phyloP scores from a whole-genome alignment of 108 stramenopile species.

The Cyclostephanos invisitatus region DNA sequence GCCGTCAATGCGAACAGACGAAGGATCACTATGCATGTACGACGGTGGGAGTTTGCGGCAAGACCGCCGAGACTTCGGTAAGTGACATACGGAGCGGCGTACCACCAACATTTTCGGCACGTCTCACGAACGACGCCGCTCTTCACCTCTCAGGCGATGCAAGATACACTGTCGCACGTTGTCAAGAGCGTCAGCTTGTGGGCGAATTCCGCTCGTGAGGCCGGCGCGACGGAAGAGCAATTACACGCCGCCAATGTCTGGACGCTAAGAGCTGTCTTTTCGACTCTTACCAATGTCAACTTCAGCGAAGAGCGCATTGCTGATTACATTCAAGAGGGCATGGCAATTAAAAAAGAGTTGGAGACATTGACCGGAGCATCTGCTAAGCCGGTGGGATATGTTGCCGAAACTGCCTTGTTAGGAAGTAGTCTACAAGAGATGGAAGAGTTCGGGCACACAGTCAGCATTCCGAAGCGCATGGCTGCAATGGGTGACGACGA shows the following conservation, averaged over 20 bases:
- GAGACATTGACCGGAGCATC: constrained; percentile 29
- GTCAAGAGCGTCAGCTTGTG: constrained; percentile 58
- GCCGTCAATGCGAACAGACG: constrained; percentile 86
- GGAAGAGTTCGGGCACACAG: constrained; percentile 61
- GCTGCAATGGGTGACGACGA: constrained; percentile 64
- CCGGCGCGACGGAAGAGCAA: constrained; percentile 50
- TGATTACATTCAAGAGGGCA: constrained; percentile 65
- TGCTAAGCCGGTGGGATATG: constrained; percentile 32
- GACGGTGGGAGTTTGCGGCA: constrained; percentile 74
- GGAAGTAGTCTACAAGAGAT: constrained; percentile 39
- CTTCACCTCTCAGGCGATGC: constrained; percentile 35
- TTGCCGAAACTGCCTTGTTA: constrained; percentile 46
- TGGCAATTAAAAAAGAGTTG: constrained; percentile 51
- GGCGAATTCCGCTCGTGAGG: constrained; percentile 58
- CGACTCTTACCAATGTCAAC: constrained; percentile 87
- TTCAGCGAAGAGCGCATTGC: constrained; percentile 69
- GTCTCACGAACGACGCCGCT: background rate
- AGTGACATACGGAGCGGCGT: background rate
- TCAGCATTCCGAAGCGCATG: constrained; percentile 47
- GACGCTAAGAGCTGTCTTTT: constrained; percentile 68
- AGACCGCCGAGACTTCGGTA: constrained; percentile 50
- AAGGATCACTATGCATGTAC: constrained; percentile 71
- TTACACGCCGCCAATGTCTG: constrained; percentile 62
- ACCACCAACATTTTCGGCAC: background rate
- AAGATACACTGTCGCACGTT: constrained; percentile 68